Percentiles rank a stretch among this genome's conserved stretches.
Conservation (phyloP, 2,329 filamentous ascomycete genomes). For the Cladosporium oxysporum region DNA sequence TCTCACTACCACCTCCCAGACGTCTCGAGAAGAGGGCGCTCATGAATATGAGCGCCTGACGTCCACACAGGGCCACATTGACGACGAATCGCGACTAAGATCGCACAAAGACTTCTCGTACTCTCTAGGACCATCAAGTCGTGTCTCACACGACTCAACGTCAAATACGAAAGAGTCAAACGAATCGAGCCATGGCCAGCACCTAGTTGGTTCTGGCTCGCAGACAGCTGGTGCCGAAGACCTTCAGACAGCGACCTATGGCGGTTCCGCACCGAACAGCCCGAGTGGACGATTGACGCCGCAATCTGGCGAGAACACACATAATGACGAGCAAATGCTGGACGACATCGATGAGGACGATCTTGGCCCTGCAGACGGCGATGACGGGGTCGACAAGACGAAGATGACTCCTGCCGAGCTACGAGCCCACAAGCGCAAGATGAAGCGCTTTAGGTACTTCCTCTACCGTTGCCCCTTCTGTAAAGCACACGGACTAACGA, state of each 20-base stretch:
- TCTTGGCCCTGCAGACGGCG: conserved; percentile 30
- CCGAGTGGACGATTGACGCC: conserved; percentile 49
- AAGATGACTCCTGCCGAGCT: conserved; percentile 50
- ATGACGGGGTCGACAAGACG: conserved; percentile 30
- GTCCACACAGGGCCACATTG: conserved; percentile 3
- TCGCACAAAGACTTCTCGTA: conserved; percentile 49
- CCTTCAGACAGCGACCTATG: conserved; percentile 35
- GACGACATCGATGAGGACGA: conserved; percentile 44
- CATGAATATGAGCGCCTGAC: conserved; percentile 7
- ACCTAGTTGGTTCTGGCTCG: conserved; percentile 18
- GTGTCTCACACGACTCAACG: not conserved
- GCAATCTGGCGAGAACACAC: conserved; percentile 44
- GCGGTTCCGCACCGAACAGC: conserved; percentile 48
- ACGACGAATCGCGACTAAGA: conserved; percentile 33
- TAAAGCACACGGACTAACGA: not conserved
- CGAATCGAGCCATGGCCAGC: not conserved
- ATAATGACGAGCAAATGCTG: conserved; percentile 40
- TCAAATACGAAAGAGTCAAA: not conserved
- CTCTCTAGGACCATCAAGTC: conserved; percentile 39
- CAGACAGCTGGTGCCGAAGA: conserved; percentile 22
- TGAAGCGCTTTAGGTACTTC: conserved; percentile 75
- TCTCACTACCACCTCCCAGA: conserved; percentile 1
- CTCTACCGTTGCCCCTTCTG: not conserved
- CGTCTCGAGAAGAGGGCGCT: conserved; percentile 15
- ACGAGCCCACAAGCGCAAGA: conserved; percentile 53